Percentiles rank a stretch among this genome's conserved stretches.
Evolutionary conservation across 495 filamentous ascomycete genomes (phyloP).

Genomic region (Penicillium pancosmium): DNA sequence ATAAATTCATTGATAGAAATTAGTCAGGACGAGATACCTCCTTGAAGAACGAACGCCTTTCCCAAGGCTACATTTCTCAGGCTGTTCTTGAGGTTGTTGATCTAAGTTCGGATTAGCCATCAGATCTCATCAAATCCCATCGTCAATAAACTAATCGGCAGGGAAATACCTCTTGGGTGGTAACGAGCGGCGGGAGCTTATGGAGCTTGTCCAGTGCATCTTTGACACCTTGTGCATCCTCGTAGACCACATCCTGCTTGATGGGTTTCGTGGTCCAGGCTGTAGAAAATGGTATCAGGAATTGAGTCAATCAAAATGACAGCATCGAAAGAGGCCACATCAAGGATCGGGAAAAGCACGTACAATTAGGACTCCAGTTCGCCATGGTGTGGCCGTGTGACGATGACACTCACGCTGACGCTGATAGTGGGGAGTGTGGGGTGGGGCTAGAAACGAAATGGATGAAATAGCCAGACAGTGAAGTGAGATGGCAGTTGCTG

Average conservation of each 20-base stretch:
- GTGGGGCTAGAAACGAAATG: neutral
- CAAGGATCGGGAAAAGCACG: slow-evolving; percentile 6
- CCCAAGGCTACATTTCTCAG: slow-evolving; percentile 87
- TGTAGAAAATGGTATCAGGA: slow-evolving; percentile 11
- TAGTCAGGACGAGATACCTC: slow-evolving; percentile 46
- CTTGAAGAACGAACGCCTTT: slow-evolving; percentile 93
- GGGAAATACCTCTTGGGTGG: slow-evolving; percentile 65
- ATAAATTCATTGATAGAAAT: too few relatives aligned
- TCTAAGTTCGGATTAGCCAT: slow-evolving; percentile 45
- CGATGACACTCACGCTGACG: slow-evolving; percentile 11
- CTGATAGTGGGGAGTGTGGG: neutral
- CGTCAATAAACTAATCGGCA: neutral
- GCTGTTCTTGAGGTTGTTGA: slow-evolving; percentile 72
- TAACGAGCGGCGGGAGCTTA: slow-evolving; percentile 85
- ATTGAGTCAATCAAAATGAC: neutral
- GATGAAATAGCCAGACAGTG: neutral
- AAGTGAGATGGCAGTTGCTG: neutral
- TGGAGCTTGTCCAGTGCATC: slow-evolving; percentile 71
- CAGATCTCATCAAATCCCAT: neutral
- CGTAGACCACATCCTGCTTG: slow-evolving; percentile 85
- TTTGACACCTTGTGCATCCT: slow-evolving; percentile 63
- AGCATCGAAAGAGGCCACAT: neutral
- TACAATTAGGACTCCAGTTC: slow-evolving; percentile 42
- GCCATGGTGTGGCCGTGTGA: slow-evolving; percentile 23
- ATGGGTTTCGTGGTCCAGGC: slow-evolving; percentile 92